These are phyloP conservation scores for Hymenoscyphus infarciens DNA, from an alignment of 2,329 filamentous ascomycete genomes.

Conservation along the genomic window DNA sequence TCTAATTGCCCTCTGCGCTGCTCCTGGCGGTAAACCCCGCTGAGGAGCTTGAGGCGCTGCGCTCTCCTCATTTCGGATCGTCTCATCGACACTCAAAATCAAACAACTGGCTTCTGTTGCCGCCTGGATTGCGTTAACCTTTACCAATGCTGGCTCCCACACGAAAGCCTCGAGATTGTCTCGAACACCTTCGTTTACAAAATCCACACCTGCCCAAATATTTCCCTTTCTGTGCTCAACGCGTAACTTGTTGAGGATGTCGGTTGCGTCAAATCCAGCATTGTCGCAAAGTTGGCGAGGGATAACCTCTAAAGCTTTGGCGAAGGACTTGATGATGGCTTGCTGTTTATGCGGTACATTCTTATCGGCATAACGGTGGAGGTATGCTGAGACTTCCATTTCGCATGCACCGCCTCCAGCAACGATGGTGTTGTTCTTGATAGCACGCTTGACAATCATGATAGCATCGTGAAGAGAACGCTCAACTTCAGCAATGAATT, in stretches of 20 bases:
- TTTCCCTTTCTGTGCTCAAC: slow-evolving; percentile 94
- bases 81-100: slow-evolving; percentile 96
- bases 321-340: slow-evolving; percentile 94
- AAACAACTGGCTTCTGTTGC: slow-evolving; percentile 93
- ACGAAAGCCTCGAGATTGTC: slow-evolving; percentile 96
- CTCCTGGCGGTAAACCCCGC: slow-evolving; percentile 70
- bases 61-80: slow-evolving; percentile 96
- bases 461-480: slow-evolving; percentile 97
- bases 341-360: slow-evolving; percentile 95
- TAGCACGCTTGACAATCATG: slow-evolving; percentile 99
- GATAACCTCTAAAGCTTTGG: slow-evolving; percentile 94
- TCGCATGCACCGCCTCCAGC: slow-evolving; percentile 91
- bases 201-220: slow-evolving; percentile 94
- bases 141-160: slow-evolving; percentile 94
- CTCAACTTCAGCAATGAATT: slow-evolving; percentile 98
- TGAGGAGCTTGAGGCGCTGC: slow-evolving; percentile 76
- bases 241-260: slow-evolving; percentile 92
- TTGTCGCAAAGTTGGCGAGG: slow-evolving; percentile 98
- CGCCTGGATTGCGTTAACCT: slow-evolving; percentile 95
- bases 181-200: slow-evolving; percentile 82
- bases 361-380: slow-evolving; percentile 89
- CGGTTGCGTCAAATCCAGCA: slow-evolving; percentile 95
- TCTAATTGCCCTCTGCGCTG: slow-evolving; percentile 83
- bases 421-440: slow-evolving; percentile 91
- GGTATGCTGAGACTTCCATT: slow-evolving; percentile 94